Evolutionary conservation across 345 rosid genomes (phyloP), one percentile per base, ranked within the genome.

Genomic region (Alliaria petiolata): DNA sequence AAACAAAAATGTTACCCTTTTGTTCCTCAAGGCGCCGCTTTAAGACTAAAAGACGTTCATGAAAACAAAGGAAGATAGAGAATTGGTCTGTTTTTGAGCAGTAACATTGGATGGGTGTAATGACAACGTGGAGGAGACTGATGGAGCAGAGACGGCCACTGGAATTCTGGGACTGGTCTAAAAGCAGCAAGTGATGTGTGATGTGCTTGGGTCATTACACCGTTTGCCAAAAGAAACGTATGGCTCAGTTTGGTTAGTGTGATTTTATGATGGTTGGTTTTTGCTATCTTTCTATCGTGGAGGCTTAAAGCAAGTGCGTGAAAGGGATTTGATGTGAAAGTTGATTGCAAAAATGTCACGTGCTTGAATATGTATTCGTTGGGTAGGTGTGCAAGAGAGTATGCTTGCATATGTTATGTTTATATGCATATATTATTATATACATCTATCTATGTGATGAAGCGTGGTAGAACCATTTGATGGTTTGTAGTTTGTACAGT

Each of bases 41-140:
- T 19, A 65, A 26, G 36, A 15, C 46, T 46, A 40, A 12, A 36
- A 13, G 22, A 17, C 19, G 44, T 33, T 51, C 57, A 26, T 25
- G 12, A 12, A 50, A 50, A 6, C 40, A 12, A 25, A 25, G 8
- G 12, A 26, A 26, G 10, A 38, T 39, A 6, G 61, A 30, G 53
- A 68, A 33, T 1, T 59, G 38, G 31, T 47, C 39, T 69, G 5
- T n/a, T 15, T 16, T 58, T 38, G 38, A 39, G 15, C 9, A 70
- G 36, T 38, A 46, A 46, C 65, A 22, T 35, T 46, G 98, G 51
- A 96, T 91, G 76, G 98, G 89, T 57, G 67, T 50, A 40, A 59
- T 65, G 20, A 44, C 50, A 64, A 34, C 56, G 50, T 72, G 71
- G 70, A 36, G 35, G 66, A 58, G 31, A 66, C 54, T 58, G 53